phyloP scores from a whole-genome alignment of 176 grass and related monocot species.

The Cenchrus fungigraminus region DNA sequence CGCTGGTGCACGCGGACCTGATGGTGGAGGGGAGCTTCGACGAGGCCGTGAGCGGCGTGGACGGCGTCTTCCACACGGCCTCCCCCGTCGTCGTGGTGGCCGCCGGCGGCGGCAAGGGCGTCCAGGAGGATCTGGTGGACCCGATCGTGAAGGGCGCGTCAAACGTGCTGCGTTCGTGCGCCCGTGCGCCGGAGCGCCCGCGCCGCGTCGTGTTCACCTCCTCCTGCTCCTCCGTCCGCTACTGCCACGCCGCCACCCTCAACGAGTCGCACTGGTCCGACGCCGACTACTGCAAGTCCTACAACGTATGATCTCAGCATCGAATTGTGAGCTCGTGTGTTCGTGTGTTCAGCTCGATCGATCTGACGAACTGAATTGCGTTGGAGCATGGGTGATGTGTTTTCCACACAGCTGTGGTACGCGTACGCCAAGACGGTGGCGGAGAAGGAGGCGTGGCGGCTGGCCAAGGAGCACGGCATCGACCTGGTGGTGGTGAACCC shows the following conservation, averaged over 20 bases:
- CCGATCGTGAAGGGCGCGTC: slow-evolving; percentile 68
- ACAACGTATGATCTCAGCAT: slow-evolving; percentile 41
- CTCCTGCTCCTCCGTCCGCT: slow-evolving; percentile 72
- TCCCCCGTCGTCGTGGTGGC: slow-evolving; percentile 63
- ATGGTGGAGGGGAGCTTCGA: slow-evolving; percentile 79
- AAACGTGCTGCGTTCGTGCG: slow-evolving; percentile 82
- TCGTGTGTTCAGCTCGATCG: no score
- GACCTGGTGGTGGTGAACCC: slow-evolving; percentile 84
- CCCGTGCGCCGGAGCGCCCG: slow-evolving; percentile 29
- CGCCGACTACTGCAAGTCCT: slow-evolving; percentile 66
- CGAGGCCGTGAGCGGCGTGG: slow-evolving; percentile 57
- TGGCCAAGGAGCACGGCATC: slow-evolving; percentile 60
- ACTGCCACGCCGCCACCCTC: slow-evolving; percentile 70
- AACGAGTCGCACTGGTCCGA: slow-evolving; percentile 87
- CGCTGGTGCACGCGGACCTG: slow-evolving; percentile 68
- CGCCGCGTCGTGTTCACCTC: slow-evolving; percentile 82
- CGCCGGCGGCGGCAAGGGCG: background rate
- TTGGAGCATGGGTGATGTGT: no score
- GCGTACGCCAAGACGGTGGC: slow-evolving; percentile 88
- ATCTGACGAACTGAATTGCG: no score
- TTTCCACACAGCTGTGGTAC: slow-evolving; percentile 65
- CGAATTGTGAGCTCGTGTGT: background rate
- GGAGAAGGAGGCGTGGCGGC: slow-evolving; percentile 83
- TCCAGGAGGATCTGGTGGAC: slow-evolving; percentile 64
- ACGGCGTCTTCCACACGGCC: slow-evolving; percentile 87